Conservation (phyloP, 2,329 filamentous ascomycete genomes). For the Raffaelea arxii region DNA sequence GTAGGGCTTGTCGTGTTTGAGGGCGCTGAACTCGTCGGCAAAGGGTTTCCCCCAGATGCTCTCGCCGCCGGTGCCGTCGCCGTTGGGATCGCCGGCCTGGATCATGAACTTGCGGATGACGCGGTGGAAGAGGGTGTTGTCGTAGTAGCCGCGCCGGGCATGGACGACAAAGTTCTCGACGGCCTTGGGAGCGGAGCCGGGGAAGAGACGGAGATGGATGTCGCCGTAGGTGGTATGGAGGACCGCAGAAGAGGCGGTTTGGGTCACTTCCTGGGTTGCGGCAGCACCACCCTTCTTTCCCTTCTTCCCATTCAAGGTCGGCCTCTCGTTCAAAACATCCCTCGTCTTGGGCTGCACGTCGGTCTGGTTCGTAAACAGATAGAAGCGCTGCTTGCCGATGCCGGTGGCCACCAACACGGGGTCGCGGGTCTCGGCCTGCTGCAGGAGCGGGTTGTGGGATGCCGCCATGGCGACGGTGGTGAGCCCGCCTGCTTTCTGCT, state of each 20-base stretch:
- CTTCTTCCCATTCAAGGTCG: conserved; percentile 42
- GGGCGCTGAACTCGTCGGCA: conserved; percentile 81
- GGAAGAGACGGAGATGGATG: conserved; percentile 87
- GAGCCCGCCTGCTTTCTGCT: conserved; percentile 86
- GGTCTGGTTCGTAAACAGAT: conserved; percentile 92
- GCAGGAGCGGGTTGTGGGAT: conserved; percentile 81
- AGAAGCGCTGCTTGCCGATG: conserved; percentile 83
- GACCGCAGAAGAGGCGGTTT: conserved; percentile 69
- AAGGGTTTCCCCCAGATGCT: conserved; percentile 91
- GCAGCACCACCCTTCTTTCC: conserved; percentile 34
- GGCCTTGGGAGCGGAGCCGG: conserved; percentile 82
- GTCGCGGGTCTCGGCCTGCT: conserved; percentile 83
- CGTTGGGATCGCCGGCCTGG: conserved; percentile 72
- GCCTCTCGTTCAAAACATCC: conserved; percentile 93
- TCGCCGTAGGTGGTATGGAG: conserved; percentile 92
- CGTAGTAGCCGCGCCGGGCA: conserved; percentile 84
- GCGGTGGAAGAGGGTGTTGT: conserved; percentile 93
- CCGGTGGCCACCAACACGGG: conserved; percentile 81
- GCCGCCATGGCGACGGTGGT: conserved; percentile 97
- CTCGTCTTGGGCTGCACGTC: conserved; percentile 65
- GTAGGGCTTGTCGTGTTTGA: conserved; percentile 93
- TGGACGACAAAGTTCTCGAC: conserved; percentile 98
- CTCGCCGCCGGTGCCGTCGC: conserved; percentile 83
- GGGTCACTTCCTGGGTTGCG: conserved; percentile 38
- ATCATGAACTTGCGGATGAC: conserved; percentile 99